These are phyloP conservation scores for Cystobasidiaceae sp. DNA, from an alignment of 1,284 basidiomycete genomes.

Conservation along the genomic window DNA sequence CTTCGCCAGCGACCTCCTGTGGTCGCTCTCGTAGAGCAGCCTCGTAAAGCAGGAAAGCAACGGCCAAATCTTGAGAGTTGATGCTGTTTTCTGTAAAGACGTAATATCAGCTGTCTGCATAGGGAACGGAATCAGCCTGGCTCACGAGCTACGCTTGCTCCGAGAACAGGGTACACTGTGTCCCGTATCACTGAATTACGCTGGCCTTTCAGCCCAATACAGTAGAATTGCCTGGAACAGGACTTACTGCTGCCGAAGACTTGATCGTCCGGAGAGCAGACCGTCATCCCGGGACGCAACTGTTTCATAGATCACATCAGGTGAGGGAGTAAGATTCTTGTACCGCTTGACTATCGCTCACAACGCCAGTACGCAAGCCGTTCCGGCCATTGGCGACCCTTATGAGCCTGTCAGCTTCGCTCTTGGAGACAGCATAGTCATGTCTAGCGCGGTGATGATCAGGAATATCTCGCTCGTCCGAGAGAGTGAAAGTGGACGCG, in stretches of 20 bases:
- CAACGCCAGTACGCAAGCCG: conserved; percentile 12
- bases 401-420: conserved; percentile 17
- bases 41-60: conserved; percentile 19
- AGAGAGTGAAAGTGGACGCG: conserved; percentile 1
- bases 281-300: conserved; percentile 23
- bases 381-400: not conserved
- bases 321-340: not conserved
- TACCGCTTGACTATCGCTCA: not conserved
- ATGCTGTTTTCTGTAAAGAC: conserved; percentile 10
- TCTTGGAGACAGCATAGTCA: conserved; percentile 17
- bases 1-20: conserved; percentile 21
- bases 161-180: not conserved
- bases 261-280: conserved; percentile 12
- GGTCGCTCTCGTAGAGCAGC: conserved; percentile 10
- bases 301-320: not conserved
- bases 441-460: conserved; percentile 12
- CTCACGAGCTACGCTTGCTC: conserved; percentile 1
- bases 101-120: not conserved
- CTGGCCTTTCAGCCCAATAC: not conserved
- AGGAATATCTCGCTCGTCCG: conserved; percentile 10
- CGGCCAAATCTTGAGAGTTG: conserved; percentile 21
- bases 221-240: not conserved
- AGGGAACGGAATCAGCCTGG: not conserved
- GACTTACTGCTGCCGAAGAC: conserved; percentile 12
- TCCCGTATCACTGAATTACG: conserved; percentile 3